A percentile compares a stretch with the other conserved stretches of the same genome.
These are phyloP conservation scores for Colletotrichum euphorbiae DNA, from an alignment of 2,329 filamentous ascomycete species.

Conservation along the genomic window DNA sequence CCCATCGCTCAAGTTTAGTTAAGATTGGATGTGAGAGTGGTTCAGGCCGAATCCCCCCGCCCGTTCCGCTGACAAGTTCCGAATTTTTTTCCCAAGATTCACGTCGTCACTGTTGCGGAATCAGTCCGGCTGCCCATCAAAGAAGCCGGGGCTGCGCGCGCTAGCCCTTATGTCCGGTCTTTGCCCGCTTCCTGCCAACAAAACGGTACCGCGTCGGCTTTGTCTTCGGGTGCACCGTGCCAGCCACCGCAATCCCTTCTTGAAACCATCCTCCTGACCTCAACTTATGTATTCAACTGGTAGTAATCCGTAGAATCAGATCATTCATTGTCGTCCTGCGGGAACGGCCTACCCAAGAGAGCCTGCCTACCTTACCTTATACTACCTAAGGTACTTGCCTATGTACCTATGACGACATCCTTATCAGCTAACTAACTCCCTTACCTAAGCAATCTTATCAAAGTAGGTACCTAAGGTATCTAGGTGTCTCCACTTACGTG, in stretches of 20 bases:
- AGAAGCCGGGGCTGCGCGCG: background rate
- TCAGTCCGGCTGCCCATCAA: background rate
- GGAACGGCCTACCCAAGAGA: background rate
- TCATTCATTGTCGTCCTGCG: background rate
- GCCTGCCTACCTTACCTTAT: too few species aligned
- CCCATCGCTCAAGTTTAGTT: conserved; percentile 6
- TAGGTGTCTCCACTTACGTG: too few species aligned
- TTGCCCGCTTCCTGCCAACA: conserved; percentile 1
- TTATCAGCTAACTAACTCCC: background rate
- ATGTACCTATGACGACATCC: conserved; percentile 29
- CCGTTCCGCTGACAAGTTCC: conserved; percentile 18
- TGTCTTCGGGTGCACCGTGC: background rate
- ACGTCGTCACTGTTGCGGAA: background rate
- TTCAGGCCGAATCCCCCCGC: conserved; percentile 23
- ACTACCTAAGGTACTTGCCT: too few species aligned
- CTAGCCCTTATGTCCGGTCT: conserved; percentile 7
- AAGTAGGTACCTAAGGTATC: too few species aligned
- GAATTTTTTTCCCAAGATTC: background rate
- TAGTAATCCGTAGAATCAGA: conserved; percentile 11
- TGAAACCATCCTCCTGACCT: background rate
- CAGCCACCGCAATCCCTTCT: conserved; percentile 12
- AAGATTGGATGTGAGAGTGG: background rate
- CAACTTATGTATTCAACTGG: conserved; percentile 13
- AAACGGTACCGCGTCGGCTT: conserved; percentile 1
- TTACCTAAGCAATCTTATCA: background rate